A percentile compares a stretch with the other conserved stretches of the same genome.
Evolutionary conservation across 2,329 filamentous ascomycete species (phyloP).

Genomic region (Trichoderma afroharzianum): DNA sequence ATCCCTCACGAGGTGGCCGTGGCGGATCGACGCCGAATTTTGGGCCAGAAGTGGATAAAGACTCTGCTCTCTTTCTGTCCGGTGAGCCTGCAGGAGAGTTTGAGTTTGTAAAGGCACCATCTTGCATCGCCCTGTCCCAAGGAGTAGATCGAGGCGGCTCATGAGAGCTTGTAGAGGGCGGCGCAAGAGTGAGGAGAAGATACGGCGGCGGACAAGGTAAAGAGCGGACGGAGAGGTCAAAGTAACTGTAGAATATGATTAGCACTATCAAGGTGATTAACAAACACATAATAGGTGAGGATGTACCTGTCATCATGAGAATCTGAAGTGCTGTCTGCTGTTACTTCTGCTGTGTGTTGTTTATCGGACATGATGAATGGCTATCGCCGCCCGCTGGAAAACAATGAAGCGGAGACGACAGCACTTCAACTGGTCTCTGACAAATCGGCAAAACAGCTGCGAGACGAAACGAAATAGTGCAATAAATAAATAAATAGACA

Average conservation of each 20-base stretch:
- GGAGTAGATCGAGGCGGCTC: background rate
- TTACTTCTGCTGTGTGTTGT: background rate
- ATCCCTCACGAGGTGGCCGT: slow-evolving; percentile 50
- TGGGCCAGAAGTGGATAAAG: background rate
- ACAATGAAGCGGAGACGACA: background rate
- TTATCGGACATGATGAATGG: slow-evolving; percentile 22
- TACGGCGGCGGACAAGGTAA: slow-evolving; percentile 20
- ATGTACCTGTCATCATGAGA: slow-evolving; percentile 27
- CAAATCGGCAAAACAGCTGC: background rate
- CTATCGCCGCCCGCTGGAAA: background rate
- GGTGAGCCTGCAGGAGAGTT: background rate
- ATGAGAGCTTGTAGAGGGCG: slow-evolving; percentile 2
- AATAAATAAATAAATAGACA: background rate
- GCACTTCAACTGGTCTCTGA: background rate
- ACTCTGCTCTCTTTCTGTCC: background rate
- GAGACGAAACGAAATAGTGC: background rate
- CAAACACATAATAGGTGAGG: background rate
- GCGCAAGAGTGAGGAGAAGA: slow-evolving; percentile 20
- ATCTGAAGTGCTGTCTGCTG: background rate
- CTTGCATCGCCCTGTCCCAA: slow-evolving; percentile 15
- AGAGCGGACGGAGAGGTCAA: slow-evolving; percentile 27
- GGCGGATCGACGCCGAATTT: slow-evolving; percentile 47
- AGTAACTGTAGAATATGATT: slow-evolving; percentile 28
- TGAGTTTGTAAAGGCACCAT: slow-evolving; percentile 15
- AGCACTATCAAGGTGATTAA: background rate